Conservation (phyloP, 371 early-diverging fungal genomes). For the Syncephalastrum monosporum region DNA sequence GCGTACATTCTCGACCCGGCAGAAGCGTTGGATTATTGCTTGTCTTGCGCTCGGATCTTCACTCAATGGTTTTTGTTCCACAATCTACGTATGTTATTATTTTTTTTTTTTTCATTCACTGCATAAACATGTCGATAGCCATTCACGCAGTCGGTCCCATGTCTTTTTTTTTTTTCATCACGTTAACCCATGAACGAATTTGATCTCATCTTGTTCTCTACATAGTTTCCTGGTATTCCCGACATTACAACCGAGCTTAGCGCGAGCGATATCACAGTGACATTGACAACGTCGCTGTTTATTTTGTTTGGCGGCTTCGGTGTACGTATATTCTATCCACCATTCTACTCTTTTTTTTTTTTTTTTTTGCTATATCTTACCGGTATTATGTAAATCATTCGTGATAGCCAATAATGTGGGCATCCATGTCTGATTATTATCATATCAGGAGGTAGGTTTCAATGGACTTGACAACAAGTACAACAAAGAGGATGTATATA, state of each 20-base stretch:
- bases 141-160: no score
- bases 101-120: not conserved
- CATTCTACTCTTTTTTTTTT: not conserved
- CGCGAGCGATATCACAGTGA: conserved; percentile 37
- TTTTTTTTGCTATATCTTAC: no score
- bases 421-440: conserved; percentile 58
- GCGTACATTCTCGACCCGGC: conserved; percentile 14
- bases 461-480: not conserved
- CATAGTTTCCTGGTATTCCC: conserved; percentile 39
- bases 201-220: not conserved
- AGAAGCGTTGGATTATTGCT: conserved; percentile 30
- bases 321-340: conserved; percentile 10
- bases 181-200: no score
- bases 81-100: conserved; percentile 37
- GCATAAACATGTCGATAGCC: no score
- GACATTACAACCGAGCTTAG: conserved; percentile 39
- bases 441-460: conserved; percentile 40
- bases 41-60: conserved; percentile 35
- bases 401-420: conserved; percentile 55
- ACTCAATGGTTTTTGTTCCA: conserved; percentile 38
- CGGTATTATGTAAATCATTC: no score
- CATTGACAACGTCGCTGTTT: conserved; percentile 50
- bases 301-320: conserved; percentile 54
- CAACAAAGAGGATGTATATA: not conserved
- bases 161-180: not conserved